Evolutionary conservation across 495 filamentous ascomycete genomes (phyloP).

Genomic region (Stereocaulon alpinum): DNA sequence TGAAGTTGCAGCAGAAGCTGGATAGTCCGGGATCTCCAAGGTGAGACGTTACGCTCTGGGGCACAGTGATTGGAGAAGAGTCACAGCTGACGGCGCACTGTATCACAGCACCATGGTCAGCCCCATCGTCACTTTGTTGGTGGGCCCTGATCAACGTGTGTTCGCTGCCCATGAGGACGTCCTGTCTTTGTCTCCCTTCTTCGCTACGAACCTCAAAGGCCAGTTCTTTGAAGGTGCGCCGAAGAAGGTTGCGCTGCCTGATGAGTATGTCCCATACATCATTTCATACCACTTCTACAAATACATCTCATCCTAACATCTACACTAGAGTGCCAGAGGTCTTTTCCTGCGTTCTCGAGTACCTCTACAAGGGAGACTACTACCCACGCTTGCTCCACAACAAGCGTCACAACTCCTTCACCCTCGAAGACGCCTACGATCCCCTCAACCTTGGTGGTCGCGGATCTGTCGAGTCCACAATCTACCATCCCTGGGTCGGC

Average conservation of each 20-base stretch:
- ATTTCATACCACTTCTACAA: not conserved
- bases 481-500: slow-evolving; percentile 57
- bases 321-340: slow-evolving; percentile 46
- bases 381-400: slow-evolving; percentile 43
- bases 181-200: slow-evolving; percentile 48
- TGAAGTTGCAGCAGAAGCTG: slow-evolving; percentile 60
- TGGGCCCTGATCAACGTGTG: slow-evolving; percentile 70
- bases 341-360: slow-evolving; percentile 58
- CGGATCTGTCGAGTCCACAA: slow-evolving; percentile 58
- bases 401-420: slow-evolving; percentile 47
- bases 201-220: slow-evolving; percentile 43
- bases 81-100: slow-evolving; percentile 22
- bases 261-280: slow-evolving; percentile 35
- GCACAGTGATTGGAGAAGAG: slow-evolving; percentile 28
- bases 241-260: slow-evolving; percentile 49
- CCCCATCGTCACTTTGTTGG: slow-evolving; percentile 72
- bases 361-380: slow-evolving; percentile 64
- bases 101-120: slow-evolving; percentile 49
- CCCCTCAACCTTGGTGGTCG: slow-evolving; percentile 41
- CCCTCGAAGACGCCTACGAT: slow-evolving; percentile 53
- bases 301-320: not conserved
- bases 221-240: slow-evolving; percentile 45
- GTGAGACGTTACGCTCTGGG: slow-evolving; percentile 29
- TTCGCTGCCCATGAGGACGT: slow-evolving; percentile 64
- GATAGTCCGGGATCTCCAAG: slow-evolving; percentile 43